These are phyloP conservation scores for Xylaria sp. DNA, from an alignment of 2,329 filamentous ascomycete genomes.

Conservation along the genomic window DNA sequence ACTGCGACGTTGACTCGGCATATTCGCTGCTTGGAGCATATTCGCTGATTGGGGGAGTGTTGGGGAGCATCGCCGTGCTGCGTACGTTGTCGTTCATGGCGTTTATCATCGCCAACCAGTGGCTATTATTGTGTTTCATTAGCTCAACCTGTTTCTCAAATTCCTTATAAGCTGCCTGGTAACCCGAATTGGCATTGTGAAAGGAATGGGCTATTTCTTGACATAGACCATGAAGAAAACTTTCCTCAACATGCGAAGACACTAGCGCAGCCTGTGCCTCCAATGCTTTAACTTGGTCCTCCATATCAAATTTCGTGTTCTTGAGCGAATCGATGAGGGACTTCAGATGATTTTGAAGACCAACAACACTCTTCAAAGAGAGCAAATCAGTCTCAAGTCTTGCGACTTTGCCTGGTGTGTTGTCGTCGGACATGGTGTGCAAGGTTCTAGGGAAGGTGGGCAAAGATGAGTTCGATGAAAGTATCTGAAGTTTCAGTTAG, in stretches of 20 bases:
- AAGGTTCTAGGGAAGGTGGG: too few species aligned
- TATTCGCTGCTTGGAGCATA: not conserved
- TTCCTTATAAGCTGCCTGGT: not conserved
- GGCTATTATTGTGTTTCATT: conserved; percentile 1
- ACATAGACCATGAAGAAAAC: too few species aligned
- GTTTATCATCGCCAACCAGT: not conserved
- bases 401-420: not conserved
- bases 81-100: too few species aligned
- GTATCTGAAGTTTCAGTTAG: not conserved
- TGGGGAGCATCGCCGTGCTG: too few species aligned
- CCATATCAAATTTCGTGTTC: too few species aligned
- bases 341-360: too few species aligned
- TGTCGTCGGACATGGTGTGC: not conserved
- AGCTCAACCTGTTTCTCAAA: conserved; percentile 4
- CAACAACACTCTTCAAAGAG: too few species aligned
- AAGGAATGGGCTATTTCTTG: not conserved
- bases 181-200: not conserved
- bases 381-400: not conserved
- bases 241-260: too few species aligned
- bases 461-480: not conserved
- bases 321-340: too few species aligned
- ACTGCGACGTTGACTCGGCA: not conserved
- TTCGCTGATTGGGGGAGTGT: not conserved
- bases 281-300: not conserved
- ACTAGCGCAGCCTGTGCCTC: not conserved